Evolutionary conservation across 2,329 filamentous ascomycete species (phyloP).

Genomic region (Podosphaera aphanis): DNA sequence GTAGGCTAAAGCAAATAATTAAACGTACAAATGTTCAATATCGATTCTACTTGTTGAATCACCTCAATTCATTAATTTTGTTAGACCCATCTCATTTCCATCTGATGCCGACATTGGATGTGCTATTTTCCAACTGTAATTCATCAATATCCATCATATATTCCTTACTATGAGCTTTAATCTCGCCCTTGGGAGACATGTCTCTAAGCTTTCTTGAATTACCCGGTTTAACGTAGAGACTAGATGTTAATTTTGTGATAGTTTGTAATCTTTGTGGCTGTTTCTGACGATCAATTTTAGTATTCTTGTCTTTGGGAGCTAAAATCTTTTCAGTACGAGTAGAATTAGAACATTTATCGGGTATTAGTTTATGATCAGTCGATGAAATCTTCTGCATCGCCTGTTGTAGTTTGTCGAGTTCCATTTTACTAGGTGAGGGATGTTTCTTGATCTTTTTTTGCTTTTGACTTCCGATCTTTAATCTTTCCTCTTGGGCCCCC

Average conservation of each 20-base stretch:
- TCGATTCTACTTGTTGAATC: background rate
- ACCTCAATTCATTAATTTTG: background rate
- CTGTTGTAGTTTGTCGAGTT: constrained; percentile 9
- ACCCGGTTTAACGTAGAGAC: background rate
- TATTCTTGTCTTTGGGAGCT: constrained; percentile 5
- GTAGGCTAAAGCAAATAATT: no score
- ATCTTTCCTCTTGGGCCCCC: constrained; percentile 2
- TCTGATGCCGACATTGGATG: constrained; percentile 7
- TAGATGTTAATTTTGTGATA: constrained; percentile 2
- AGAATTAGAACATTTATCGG: background rate
- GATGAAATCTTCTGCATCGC: constrained; percentile 1
- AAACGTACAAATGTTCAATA: no score
- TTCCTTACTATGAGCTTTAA: constrained; percentile 1
- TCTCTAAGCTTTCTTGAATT: background rate
- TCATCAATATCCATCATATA: constrained; percentile 10
- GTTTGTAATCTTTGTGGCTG: constrained; percentile 1
- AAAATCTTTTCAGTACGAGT: constrained; percentile 1
- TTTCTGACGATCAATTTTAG: background rate
- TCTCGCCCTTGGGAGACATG: background rate
- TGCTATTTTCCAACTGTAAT: constrained; percentile 9
- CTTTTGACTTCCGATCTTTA: background rate
- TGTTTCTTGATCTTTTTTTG: constrained; percentile 9
- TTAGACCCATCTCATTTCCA: background rate
- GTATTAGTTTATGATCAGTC: background rate
- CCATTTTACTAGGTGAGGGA: constrained; percentile 9